Evolutionary conservation across 2,329 filamentous ascomycete genomes (phyloP).

Genomic region (Ophiostoma sp.): DNA sequence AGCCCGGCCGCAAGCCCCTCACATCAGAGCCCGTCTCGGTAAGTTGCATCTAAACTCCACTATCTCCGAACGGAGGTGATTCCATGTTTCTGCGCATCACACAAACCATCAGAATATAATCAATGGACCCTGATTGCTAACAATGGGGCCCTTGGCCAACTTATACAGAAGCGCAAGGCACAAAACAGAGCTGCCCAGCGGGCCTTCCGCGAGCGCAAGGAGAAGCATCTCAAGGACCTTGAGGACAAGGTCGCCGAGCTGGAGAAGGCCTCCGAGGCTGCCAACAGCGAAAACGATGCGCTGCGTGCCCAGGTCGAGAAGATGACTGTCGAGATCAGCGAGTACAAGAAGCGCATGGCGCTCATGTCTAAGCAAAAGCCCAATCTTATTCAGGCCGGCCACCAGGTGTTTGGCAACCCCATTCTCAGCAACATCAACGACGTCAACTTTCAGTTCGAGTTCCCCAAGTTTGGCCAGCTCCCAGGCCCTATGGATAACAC

Average conservation of each 20-base stretch:
- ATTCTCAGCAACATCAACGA: slow-evolving; percentile 59
- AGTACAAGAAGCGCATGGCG: slow-evolving; percentile 83
- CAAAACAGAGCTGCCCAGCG: slow-evolving; percentile 90
- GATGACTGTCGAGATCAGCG: slow-evolving; percentile 74
- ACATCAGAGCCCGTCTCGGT: slow-evolving; percentile 95
- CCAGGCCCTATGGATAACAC: slow-evolving; percentile 42
- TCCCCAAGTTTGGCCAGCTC: slow-evolving; percentile 84
- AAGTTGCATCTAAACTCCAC: slow-evolving; percentile 42
- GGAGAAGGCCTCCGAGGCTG: slow-evolving; percentile 75
- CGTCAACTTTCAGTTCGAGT: slow-evolving; percentile 90
- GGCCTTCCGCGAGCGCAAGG: slow-evolving; percentile 90
- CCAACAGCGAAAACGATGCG: slow-evolving; percentile 78
- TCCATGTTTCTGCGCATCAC: slow-evolving; percentile 22
- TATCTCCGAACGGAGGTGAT: slow-evolving; percentile 18
- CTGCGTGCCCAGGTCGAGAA: slow-evolving; percentile 85
- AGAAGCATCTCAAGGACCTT: slow-evolving; percentile 80
- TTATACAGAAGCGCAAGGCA: slow-evolving; percentile 78
- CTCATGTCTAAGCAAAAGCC: slow-evolving; percentile 41
- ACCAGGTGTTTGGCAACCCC: slow-evolving; percentile 46
- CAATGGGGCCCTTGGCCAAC: slow-evolving; percentile 3
- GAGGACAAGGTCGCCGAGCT: slow-evolving; percentile 72
- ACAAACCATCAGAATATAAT: not conserved
- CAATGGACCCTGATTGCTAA: slow-evolving; percentile 11
- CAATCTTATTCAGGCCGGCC: slow-evolving; percentile 27
- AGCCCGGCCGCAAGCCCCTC: slow-evolving; percentile 90